Evolutionary conservation across 129 eudicot species (phyloP).

Genomic region (Chrysanthemum seticuspe): DNA sequence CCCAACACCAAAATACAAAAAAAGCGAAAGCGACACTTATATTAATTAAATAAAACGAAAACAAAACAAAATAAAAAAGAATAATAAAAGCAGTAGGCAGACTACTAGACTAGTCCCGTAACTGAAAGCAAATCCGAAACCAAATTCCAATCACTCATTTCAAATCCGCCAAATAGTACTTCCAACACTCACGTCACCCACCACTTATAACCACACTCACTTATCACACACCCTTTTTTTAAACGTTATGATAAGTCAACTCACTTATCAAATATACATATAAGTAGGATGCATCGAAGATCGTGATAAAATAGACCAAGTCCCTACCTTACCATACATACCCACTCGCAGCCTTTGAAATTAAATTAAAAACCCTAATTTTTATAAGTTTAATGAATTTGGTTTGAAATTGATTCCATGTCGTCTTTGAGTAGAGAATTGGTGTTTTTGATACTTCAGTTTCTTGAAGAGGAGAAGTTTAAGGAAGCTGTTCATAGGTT

Average conservation of each 20-base stretch:
- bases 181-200: slow-evolving; percentile 18
- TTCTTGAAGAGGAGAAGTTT: slow-evolving; percentile 89
- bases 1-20: no score
- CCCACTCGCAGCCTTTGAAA: slow-evolving; percentile 33
- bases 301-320: slow-evolving; percentile 57
- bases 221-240: slow-evolving; percentile 16
- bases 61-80: no score
- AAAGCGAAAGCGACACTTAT: no score
- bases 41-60: no score
- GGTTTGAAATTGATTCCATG: slow-evolving; percentile 12
- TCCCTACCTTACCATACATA: slow-evolving; percentile 41
- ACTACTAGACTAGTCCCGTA: slow-evolving; percentile 21
- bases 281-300: slow-evolving; percentile 66
- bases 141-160: slow-evolving; percentile 46
- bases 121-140: slow-evolving; percentile 58
- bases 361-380: slow-evolving; percentile 20
- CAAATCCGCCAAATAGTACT: slow-evolving; percentile 52
- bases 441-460: slow-evolving; percentile 82
- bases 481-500: slow-evolving; percentile 82
- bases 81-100: no score
- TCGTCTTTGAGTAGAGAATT: slow-evolving; percentile 81
- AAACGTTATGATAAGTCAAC: not conserved
- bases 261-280: slow-evolving; percentile 34
- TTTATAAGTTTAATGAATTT: slow-evolving; percentile 5
- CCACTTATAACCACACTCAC: slow-evolving; percentile 19